Conservation (phyloP, 495 filamentous ascomycete species). For the Hypoxylon trugodes region DNA sequence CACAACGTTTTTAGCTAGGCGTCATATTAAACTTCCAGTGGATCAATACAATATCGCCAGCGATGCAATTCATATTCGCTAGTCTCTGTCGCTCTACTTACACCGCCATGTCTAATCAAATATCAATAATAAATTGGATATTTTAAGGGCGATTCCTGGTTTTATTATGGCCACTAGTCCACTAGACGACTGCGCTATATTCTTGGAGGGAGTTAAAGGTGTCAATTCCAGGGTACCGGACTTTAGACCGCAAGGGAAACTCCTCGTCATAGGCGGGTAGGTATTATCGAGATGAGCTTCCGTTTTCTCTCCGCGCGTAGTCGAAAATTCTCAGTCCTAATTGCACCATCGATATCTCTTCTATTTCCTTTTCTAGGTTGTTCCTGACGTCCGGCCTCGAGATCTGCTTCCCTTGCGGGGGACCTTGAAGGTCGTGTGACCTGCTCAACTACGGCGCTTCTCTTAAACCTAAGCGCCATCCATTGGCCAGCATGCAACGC, state of each 20-base stretch:
- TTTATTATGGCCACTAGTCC: conserved; percentile 6
- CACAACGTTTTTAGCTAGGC: conserved; percentile 8
- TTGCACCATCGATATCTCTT: conserved; percentile 28
- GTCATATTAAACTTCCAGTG: conserved; percentile 19
- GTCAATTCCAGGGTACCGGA: conserved; percentile 2
- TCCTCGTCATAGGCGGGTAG: conserved; percentile 14
- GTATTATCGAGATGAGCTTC: conserved; percentile 13
- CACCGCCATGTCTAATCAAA: conserved; percentile 31
- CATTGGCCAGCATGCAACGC: conserved; percentile 30
- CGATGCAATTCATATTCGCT: conserved; percentile 20
- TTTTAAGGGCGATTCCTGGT: conserved; percentile 18
- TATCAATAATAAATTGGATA: conserved; percentile 16
- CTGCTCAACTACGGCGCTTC: conserved; percentile 28
- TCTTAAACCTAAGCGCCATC: conserved; percentile 18
- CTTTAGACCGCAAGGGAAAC: conserved; percentile 14
- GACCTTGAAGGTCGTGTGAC: conserved; percentile 34
- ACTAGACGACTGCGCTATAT: conserved; percentile 10
- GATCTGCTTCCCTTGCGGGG: conserved; percentile 39
- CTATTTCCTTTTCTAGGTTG: conserved; percentile 23
- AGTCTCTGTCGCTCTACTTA: conserved; percentile 20
- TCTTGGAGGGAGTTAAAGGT: background rate
- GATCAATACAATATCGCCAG: conserved; percentile 18
- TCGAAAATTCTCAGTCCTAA: conserved; percentile 2
- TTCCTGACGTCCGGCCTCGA: conserved; percentile 33
- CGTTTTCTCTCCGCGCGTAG: conserved; percentile 14